Percentiles rank a stretch among this genome's conserved stretches.
Evolutionary conservation across 2,329 filamentous ascomycete species (phyloP).

Genomic region (Colletotrichum sp.): DNA sequence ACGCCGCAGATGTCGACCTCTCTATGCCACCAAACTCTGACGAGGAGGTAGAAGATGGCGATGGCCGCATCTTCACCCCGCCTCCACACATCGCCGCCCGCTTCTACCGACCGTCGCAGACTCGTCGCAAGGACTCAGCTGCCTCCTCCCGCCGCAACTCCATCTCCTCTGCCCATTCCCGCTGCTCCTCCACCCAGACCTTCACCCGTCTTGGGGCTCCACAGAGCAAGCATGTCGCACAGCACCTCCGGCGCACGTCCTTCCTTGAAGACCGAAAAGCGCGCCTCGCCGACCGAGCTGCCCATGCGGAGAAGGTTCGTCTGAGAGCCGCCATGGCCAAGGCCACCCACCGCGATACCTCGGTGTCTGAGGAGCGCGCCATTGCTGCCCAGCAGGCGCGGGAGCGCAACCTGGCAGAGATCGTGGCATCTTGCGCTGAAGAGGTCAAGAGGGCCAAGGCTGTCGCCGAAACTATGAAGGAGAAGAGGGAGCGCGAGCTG

Average conservation of each 20-base stretch:
- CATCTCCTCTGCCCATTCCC: slow-evolving; percentile 76
- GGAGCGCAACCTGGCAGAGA: slow-evolving; percentile 82
- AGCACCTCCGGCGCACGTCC: slow-evolving; percentile 79
- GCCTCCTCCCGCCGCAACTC: slow-evolving; percentile 82
- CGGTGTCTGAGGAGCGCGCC: slow-evolving; percentile 76
- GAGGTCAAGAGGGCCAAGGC: slow-evolving; percentile 84
- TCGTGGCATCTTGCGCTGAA: slow-evolving; percentile 80
- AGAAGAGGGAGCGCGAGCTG: slow-evolving; percentile 78
- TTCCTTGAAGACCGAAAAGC: slow-evolving; percentile 84
- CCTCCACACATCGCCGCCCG: slow-evolving; percentile 80
- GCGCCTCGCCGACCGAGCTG: slow-evolving; percentile 78
- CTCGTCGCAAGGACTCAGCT: slow-evolving; percentile 75
- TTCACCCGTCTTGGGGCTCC: slow-evolving; percentile 57
- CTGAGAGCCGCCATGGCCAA: slow-evolving; percentile 77
- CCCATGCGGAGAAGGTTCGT: slow-evolving; percentile 84
- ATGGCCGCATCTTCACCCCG: slow-evolving; percentile 57
- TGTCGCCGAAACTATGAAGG: slow-evolving; percentile 82
- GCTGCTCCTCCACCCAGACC: slow-evolving; percentile 65
- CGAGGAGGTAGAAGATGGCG: slow-evolving; percentile 39
- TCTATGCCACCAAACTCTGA: slow-evolving; percentile 39
- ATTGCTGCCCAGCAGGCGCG: slow-evolving; percentile 79
- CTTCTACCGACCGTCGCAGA: slow-evolving; percentile 72
- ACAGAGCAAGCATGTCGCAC: slow-evolving; percentile 79
- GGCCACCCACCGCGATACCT: slow-evolving; percentile 67
- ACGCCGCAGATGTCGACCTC: slow-evolving; percentile 37